Base-by-base conservation (phyloP, 352 stramenopile species). In the Stramenopiles sp. region DNA sequence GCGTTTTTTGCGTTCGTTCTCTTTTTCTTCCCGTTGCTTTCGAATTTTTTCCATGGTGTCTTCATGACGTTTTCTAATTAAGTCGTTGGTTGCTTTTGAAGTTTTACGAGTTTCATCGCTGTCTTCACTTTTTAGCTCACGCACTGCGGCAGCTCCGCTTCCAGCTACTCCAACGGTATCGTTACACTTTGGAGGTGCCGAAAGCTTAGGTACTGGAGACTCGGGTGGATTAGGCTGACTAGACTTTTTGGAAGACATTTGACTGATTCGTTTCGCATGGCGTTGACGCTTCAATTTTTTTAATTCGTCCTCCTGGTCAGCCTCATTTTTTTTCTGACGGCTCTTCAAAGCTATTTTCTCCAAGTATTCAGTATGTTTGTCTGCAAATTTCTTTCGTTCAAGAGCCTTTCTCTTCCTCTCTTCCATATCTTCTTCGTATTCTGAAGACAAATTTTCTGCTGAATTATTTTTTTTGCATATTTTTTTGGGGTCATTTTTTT, bases 301-400 rank as follows among this genome's bases (percentile, higher is more conserved):
- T 22, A 88, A 44, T 1, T 86, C 55, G 27, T 86, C 85, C 0
- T 88, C 85, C 25, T 90, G 88, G n/a, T 92, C 88, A 0, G 91
- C 88, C 1, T 92, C 87, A n/a, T 88, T 86, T 39, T 88, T 84
- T 83, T 90, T 91, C 30, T 90, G 87, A 44, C 87, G 87, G 75
- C 88, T 88, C 75, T 92, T 88, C 0, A 91, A 87, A 0, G 87
- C 55, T 44, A 92, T 83, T 67, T 87, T 87, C 22, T 86, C 81
- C 0, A 92, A 82, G 81, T 92, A 92, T 71, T 89, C 86, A 4
- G 91, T 87, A 78, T 92, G 89, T 80, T 92, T 92, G 67, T 86
- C 86, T 30, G 88, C 81, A 31, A 91, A 82, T 0, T 86, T 67
- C 78, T 83, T 78, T 30, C 81, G 71, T n/a, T 80, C n/a, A n/a